Evolutionary conservation across 805 yeast species (phyloP).

Genomic region (Candida alai): DNA sequence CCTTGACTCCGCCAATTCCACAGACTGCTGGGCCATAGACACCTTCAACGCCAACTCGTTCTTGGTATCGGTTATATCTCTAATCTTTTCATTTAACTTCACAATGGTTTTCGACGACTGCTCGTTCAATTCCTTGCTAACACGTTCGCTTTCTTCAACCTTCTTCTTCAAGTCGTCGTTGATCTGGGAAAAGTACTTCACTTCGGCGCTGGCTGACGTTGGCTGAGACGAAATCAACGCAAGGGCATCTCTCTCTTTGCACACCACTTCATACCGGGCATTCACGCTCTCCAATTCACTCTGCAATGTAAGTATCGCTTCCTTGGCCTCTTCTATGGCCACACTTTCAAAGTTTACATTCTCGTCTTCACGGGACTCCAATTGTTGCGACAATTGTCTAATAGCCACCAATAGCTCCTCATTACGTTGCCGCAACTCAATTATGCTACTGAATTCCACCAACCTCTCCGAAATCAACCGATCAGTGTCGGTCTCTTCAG

Average conservation of each 20-base stretch:
- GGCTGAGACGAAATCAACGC: slow-evolving; percentile 21
- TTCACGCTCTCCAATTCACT: slow-evolving; percentile 52
- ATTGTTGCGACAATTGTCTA: slow-evolving; percentile 64
- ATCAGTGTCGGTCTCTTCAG: slow-evolving; percentile 63
- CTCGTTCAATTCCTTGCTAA: slow-evolving; percentile 26
- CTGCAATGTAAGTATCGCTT: slow-evolving; percentile 61
- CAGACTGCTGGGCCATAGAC: slow-evolving; percentile 53
- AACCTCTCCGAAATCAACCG: slow-evolving; percentile 67
- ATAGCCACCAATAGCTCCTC: slow-evolving; percentile 65
- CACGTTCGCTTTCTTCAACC: slow-evolving; percentile 35
- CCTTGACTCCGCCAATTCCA: slow-evolving; percentile 53
- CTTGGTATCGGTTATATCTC: slow-evolving; percentile 20
- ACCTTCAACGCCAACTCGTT: slow-evolving; percentile 46
- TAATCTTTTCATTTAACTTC: slow-evolving; percentile 39
- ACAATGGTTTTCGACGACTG: slow-evolving; percentile 43
- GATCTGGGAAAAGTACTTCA: slow-evolving; percentile 21
- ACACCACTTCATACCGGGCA: slow-evolving; percentile 48
- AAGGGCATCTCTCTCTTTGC: slow-evolving; percentile 69
- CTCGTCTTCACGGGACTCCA: slow-evolving; percentile 60
- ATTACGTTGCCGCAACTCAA: slow-evolving; percentile 71
- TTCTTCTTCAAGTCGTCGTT: slow-evolving; percentile 30
- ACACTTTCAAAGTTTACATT: slow-evolving; percentile 40
- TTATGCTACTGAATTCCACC: slow-evolving; percentile 61
- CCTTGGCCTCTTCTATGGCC: slow-evolving; percentile 60
- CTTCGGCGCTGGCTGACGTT: slow-evolving; percentile 13